Percentiles rank a stretch among this genome's conserved stretches.
These are phyloP conservation scores for Fusarium bactridioides DNA, from an alignment of 2,329 filamentous ascomycete genomes.

Conservation along the genomic window DNA sequence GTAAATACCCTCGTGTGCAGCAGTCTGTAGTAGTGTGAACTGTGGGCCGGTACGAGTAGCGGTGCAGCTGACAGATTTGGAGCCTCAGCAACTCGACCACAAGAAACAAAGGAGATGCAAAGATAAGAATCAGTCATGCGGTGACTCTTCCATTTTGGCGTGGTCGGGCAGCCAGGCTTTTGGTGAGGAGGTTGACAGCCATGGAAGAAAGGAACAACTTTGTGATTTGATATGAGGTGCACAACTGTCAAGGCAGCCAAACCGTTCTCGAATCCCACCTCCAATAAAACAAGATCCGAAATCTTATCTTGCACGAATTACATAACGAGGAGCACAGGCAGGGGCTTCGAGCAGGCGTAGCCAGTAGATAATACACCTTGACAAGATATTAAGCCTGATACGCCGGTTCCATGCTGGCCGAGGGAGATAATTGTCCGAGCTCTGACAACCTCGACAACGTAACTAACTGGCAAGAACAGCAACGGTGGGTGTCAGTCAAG, in stretches of 20 bases:
- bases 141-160: background rate
- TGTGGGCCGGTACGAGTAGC: background rate
- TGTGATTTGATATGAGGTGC: background rate
- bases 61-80: background rate
- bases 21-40: background rate
- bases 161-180: background rate
- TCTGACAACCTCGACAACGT: background rate
- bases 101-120: background rate
- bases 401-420: background rate
- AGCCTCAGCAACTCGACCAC: background rate
- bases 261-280: background rate
- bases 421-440: background rate
- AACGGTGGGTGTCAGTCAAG: slow-evolving; percentile 2
- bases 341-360: background rate
- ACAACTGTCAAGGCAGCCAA: background rate
- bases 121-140: background rate
- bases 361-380: slow-evolving; percentile 14
- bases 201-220: background rate
- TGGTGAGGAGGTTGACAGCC: background rate
- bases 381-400: slow-evolving; percentile 8
- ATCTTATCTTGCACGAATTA: background rate
- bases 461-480: background rate
- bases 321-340: background rate
- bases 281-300: background rate
- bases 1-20: background rate